Evolutionary conservation across 2,329 filamentous ascomycete genomes (phyloP).

Genomic region (Penicillium hesseltinei): DNA sequence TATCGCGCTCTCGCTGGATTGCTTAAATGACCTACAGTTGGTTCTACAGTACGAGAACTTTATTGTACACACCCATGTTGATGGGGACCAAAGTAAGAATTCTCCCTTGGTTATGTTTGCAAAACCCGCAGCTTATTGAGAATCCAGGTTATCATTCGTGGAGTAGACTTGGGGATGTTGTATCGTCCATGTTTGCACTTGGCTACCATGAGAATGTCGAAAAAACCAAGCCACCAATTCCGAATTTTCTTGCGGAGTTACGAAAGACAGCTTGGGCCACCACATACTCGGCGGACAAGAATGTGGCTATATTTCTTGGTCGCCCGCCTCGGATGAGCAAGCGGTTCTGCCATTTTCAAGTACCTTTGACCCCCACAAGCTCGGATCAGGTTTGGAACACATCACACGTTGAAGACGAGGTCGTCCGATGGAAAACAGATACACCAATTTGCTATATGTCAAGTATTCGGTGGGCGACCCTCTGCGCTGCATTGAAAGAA

Average conservation of each 20-base stretch:
- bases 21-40: slow-evolving; percentile 47
- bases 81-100: slow-evolving; percentile 47
- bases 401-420: slow-evolving; percentile 10
- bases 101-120: neutral
- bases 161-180: slow-evolving; percentile 48
- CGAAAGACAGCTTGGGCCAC: slow-evolving; percentile 42
- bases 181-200: slow-evolving; percentile 46
- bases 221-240: slow-evolving; percentile 22
- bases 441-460: slow-evolving; percentile 21
- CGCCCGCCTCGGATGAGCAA: slow-evolving; percentile 47
- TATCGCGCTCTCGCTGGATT: slow-evolving; percentile 33
- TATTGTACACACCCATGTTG: slow-evolving; percentile 44
- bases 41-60: slow-evolving; percentile 50
- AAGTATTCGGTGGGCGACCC: slow-evolving; percentile 27
- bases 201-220: slow-evolving; percentile 48
- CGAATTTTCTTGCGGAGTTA: slow-evolving; percentile 40
- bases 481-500: slow-evolving; percentile 29
- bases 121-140: neutral
- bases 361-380: slow-evolving; percentile 17
- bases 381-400: slow-evolving; percentile 1
- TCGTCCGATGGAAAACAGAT: neutral
- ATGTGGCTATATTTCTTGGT: slow-evolving; percentile 49
- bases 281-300: slow-evolving; percentile 49
- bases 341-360: slow-evolving; percentile 41
- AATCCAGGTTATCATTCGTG: slow-evolving; percentile 46